phyloP scores from a whole-genome alignment of 2,329 filamentous ascomycete genomes.

The Ophiostoma ips region DNA sequence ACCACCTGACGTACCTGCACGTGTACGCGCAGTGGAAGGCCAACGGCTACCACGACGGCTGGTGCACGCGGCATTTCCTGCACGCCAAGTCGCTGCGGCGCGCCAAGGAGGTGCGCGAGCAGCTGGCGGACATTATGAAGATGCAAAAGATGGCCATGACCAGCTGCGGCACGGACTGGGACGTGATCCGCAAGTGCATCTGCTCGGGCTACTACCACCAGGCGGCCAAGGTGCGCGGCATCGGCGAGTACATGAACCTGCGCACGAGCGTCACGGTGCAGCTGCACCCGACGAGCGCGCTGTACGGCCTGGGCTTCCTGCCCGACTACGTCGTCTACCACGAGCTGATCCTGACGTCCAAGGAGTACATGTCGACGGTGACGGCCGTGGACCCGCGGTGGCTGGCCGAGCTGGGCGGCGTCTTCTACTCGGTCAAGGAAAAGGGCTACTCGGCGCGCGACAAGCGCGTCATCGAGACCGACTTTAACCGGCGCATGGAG shows the following conservation, averaged over 20 bases:
- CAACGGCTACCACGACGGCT: slow-evolving; percentile 78
- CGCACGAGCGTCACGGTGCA: slow-evolving; percentile 89
- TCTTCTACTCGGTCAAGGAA: slow-evolving; percentile 95
- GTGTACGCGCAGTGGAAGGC: slow-evolving; percentile 93
- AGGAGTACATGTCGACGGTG: slow-evolving; percentile 96
- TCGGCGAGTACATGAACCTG: slow-evolving; percentile 94
- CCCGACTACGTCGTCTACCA: slow-evolving; percentile 98
- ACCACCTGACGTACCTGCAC: slow-evolving; percentile 88
- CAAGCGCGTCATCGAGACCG: slow-evolving; percentile 74
- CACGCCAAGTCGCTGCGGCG: slow-evolving; percentile 88
- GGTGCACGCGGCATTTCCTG: slow-evolving; percentile 87
- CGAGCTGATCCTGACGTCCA: slow-evolving; percentile 89
- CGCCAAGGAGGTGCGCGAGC: slow-evolving; percentile 87
- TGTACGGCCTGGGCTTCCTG: slow-evolving; percentile 85
- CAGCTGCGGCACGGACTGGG: slow-evolving; percentile 94
- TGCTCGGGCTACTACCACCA: slow-evolving; percentile 98
- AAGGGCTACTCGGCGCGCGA: slow-evolving; percentile 87
- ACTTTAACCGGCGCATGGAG: slow-evolving; percentile 87
- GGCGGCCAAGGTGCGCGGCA: slow-evolving; percentile 87
- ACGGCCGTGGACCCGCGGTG: slow-evolving; percentile 93
- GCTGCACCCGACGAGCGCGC: slow-evolving; percentile 81
- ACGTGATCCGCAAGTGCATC: slow-evolving; percentile 88
- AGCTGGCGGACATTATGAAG: slow-evolving; percentile 86
- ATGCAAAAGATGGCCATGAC: slow-evolving; percentile 80
- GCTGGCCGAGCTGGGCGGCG: slow-evolving; percentile 89